These are phyloP conservation scores for Hsuehochloa calcarea DNA, from an alignment of 176 grass and related monocot genomes.

Conservation along the genomic window DNA sequence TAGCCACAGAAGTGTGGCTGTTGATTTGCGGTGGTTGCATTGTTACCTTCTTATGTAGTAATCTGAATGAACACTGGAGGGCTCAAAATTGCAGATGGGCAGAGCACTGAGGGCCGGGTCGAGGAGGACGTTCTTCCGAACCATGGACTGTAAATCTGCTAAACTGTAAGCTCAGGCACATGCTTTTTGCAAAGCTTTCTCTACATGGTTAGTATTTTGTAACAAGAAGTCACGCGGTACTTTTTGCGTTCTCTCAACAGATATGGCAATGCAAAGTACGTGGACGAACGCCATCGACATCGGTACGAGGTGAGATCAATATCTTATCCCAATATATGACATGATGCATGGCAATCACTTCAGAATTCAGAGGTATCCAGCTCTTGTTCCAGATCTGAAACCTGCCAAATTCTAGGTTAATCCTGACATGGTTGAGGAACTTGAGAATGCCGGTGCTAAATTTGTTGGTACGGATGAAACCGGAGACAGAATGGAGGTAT, in stretches of 20 bases:
- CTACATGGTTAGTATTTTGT: neutral
- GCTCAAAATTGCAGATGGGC: slow-evolving; percentile 44
- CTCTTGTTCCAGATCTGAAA: neutral
- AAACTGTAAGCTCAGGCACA: slow-evolving; percentile 44
- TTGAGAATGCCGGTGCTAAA: slow-evolving; percentile 45
- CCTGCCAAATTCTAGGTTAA: slow-evolving; percentile 48
- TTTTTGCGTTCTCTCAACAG: neutral
- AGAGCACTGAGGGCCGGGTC: slow-evolving; percentile 12
- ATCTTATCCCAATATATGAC: neutral
- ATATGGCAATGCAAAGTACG: slow-evolving; percentile 40
- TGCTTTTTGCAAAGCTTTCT: neutral
- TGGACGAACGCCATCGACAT: slow-evolving; percentile 58
- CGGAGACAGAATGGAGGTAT: slow-evolving; percentile 27
- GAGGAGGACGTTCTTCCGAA: slow-evolving; percentile 46
- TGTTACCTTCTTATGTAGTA: slow-evolving; percentile 11
- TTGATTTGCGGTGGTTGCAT: neutral
- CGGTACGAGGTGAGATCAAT: slow-evolving; percentile 47
- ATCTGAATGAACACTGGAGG: slow-evolving; percentile 9
- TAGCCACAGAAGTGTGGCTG: neutral
- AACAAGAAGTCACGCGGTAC: neutral
- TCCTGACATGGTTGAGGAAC: slow-evolving; percentile 47
- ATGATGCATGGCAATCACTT: neutral
- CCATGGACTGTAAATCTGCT: slow-evolving; percentile 39
- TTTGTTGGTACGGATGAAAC: slow-evolving; percentile 56
- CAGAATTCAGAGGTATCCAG: too few relatives aligned